Evolutionary conservation across 2,329 filamentous ascomycete genomes (phyloP).

Genomic region (Colletotrichum tropicicola): DNA sequence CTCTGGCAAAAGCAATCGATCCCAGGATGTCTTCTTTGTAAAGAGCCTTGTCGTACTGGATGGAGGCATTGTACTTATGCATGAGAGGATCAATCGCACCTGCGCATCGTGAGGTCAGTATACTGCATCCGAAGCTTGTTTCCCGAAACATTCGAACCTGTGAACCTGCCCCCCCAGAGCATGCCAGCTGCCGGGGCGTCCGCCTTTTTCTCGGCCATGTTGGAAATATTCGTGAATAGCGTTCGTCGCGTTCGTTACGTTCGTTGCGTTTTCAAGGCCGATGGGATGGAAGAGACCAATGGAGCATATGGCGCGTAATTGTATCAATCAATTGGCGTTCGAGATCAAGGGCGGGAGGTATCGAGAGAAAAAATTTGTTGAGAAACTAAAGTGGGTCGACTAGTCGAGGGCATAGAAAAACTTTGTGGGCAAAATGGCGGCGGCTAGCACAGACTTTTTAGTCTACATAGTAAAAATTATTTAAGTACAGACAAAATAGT

Average conservation of each 20-base stretch:
- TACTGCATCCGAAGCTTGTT: neutral
- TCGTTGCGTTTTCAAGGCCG: neutral
- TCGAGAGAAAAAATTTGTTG: neutral
- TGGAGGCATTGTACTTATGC: slow-evolving; percentile 68
- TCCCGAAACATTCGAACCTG: slow-evolving; percentile 44
- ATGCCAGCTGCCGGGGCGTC: slow-evolving; percentile 37
- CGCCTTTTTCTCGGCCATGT: slow-evolving; percentile 32
- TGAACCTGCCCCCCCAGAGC: slow-evolving; percentile 45
- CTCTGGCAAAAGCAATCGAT: slow-evolving; percentile 72
- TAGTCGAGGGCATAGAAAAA: neutral
- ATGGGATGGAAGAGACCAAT: neutral
- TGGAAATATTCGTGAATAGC: neutral
- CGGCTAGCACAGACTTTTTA: neutral
- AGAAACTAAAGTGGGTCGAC: too few species aligned
- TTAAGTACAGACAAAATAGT: too few species aligned
- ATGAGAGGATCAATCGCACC: slow-evolving; percentile 32
- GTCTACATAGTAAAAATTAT: neutral
- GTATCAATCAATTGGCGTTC: neutral
- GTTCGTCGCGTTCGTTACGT: neutral
- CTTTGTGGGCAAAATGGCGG: neutral
- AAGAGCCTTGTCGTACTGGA: slow-evolving; percentile 72
- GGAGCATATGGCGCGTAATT: neutral
- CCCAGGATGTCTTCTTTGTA: slow-evolving; percentile 73
- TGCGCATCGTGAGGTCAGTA: slow-evolving; percentile 10
- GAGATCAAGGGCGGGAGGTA: neutral